phyloP scores from a whole-genome alignment of 2,329 filamentous ascomycete species.

The Fusarium mangiferae region DNA sequence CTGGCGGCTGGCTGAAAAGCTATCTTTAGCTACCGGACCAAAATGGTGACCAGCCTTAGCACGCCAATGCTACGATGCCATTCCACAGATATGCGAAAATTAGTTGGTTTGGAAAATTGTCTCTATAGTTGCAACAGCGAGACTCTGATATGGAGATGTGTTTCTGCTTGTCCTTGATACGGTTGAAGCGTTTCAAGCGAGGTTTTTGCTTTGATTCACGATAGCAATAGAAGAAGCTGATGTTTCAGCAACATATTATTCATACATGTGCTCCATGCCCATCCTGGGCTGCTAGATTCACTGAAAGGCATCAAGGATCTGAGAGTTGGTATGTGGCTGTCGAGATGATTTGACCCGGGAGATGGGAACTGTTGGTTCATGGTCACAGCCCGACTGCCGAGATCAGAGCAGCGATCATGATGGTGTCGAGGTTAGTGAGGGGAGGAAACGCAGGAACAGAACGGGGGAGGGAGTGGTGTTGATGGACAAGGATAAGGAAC shows the following conservation, averaged over 20 bases:
- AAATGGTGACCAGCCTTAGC: background rate
- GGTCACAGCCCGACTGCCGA: constrained; percentile 2
- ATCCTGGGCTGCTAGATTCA: background rate
- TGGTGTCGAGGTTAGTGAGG: background rate
- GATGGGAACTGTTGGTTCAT: constrained; percentile 6
- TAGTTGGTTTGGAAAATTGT: constrained; percentile 5
- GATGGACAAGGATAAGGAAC: constrained; percentile 7
- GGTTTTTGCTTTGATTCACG: background rate
- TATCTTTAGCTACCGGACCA: constrained; percentile 29
- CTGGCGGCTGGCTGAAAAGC: constrained; percentile 1
- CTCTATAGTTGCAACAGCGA: background rate
- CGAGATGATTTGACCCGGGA: background rate
- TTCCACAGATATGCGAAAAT: background rate
- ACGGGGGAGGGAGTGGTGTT: background rate
- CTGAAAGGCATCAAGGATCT: background rate
- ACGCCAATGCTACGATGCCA: constrained; percentile 2
- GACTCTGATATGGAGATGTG: background rate
- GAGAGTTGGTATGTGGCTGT: background rate
- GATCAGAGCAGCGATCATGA: constrained; percentile 9
- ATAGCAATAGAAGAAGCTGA: background rate
- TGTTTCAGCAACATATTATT: background rate
- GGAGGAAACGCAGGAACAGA: constrained; percentile 12
- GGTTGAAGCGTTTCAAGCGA: background rate
- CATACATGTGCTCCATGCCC: background rate
- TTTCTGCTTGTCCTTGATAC: background rate